Base-by-base conservation (phyloP, 805 yeast species). In the Schizosaccharomyces osmophilus region DNA sequence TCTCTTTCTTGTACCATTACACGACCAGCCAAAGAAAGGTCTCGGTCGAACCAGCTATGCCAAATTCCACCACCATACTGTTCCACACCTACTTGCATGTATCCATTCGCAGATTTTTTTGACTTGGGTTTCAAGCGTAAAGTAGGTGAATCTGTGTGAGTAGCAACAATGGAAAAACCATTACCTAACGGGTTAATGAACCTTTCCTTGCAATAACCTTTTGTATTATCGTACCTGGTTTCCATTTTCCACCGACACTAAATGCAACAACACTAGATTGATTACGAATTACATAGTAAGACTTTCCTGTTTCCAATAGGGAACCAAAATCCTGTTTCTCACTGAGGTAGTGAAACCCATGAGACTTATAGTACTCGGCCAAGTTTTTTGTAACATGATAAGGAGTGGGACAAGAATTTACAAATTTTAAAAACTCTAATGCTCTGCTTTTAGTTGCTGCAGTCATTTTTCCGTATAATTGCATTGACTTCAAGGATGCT, bases 41-140 rank as follows among this genome's bases (percentile, higher is more conserved):
- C 97, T 63, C 97, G 81, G 71, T 90, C 98, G 69, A 93, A 90
- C 97, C 97, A 90, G 4, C 95, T 81, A 69, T 87, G 96, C 82
- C 97, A 93, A 62, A 89, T 82, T 60, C 95, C 93, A 43, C 97
- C 97, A 62, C 98, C 97, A 68, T 90, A 90, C 60, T 83, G 80
- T 72, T 93, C 97, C 9, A 93, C 95, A 48, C 95, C 97, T 22
- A 93, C 81, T 70, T 89, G 95, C 62, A 81, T 77, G 68, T 82
- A 90, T 0, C 95, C 95, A 67, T 85, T 89, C 19, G 76, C 73
- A 11, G 74, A 71, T 66, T 79, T 80, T 68, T 82, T 81, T 29
- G 95, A 85, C 39, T 84, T 75, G 13, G 98, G 98, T 73, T 90
- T 93, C 66, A 90, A 80, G n/a, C 95, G 79, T 65, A 90, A 75